Percentiles rank a stretch among this genome's conserved stretches.
These are phyloP conservation scores for Penicillium robsamsonii DNA, from an alignment of 495 filamentous ascomycete genomes.

Conservation along the genomic window DNA sequence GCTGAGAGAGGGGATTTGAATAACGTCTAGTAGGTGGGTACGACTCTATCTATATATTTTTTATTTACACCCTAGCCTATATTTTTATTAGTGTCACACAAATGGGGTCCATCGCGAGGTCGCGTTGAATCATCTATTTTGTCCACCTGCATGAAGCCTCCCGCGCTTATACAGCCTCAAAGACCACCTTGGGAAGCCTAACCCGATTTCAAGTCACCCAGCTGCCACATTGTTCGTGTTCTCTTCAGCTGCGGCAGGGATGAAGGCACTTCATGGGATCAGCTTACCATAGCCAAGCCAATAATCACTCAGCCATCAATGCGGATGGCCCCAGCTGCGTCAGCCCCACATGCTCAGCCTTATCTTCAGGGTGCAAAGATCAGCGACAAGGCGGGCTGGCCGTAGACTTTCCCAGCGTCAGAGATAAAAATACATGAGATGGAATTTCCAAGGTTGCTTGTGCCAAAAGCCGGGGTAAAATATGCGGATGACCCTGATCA, in stretches of 20 bases:
- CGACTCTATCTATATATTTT: not conserved
- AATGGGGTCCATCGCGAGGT: not conserved
- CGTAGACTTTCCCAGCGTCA: not conserved
- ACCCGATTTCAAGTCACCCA: not conserved
- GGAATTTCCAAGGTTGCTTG: not conserved
- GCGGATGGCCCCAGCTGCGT: not conserved
- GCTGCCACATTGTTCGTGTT: not conserved
- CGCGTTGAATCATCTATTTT: not conserved
- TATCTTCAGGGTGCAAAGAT: not conserved
- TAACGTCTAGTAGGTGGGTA: not conserved
- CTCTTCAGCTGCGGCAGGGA: conserved; percentile 1
- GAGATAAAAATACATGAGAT: not conserved
- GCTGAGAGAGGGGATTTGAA: not conserved
- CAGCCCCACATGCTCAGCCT: not conserved
- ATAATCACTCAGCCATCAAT: not conserved
- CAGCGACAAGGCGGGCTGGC: not conserved
- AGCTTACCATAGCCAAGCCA: not conserved
- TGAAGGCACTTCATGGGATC: not conserved
- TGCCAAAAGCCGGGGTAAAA: not conserved
- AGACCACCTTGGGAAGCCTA: conserved; percentile 1
- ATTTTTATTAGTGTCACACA: too few species aligned
- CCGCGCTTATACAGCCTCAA: not conserved
- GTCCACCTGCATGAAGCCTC: not conserved
- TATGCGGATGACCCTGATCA: not conserved
- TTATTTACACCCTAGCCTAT: not conserved